Evolutionary conservation across 2,329 filamentous ascomycete species (phyloP), one percentile per base, ranked within the genome.

Genomic region (Penicillium palitans): DNA sequence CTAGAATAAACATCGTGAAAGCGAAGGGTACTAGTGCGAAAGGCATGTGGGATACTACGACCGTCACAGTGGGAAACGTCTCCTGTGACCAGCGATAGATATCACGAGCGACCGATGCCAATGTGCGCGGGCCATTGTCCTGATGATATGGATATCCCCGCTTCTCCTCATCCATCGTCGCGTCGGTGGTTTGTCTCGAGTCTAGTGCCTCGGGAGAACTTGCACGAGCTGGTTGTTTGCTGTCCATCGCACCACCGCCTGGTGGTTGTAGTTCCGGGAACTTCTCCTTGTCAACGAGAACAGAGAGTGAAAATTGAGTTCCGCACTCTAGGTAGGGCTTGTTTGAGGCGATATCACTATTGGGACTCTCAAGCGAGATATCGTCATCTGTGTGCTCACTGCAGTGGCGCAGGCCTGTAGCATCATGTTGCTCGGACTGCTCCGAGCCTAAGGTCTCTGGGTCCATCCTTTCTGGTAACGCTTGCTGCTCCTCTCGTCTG

Each of bases 1-100:
- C 88, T 0, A 91, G 81, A 10, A 91, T 81, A 61, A 91, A 91
- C 88, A 91, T 91, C 60, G 83, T 80, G 56, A 91, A 86, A 0
- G 88, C 85, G 66, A 91, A 91, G 0, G 89, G 88, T 0, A 91
- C 79, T 0, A 91, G 80, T 0, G 86, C 81, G 53, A 88, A 84
- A 0, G 89, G 89, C 2, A 91, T 77, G 68, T 90, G 87, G 0
- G 82, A 74, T 6, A 88, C 70, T 0, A 91, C 88, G 0, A 85
- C 84, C 21, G 85, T 84, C 2, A 84, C 83, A 0, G 88, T 90
- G 0, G 89, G 89, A 48, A 91, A 91, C 0, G 87, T 90, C 67
- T 88, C 86, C 60, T 87, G 85, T 0, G 76, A 76, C 87, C 87
- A 90, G n/a, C 70, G 68, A 57, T 84, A 84, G 0, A 66, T 56